Percentiles rank a stretch among this genome's conserved stretches.
Evolutionary conservation across 345 rosid genomes (phyloP).

Genomic region (Eucalyptus caleyi): DNA sequence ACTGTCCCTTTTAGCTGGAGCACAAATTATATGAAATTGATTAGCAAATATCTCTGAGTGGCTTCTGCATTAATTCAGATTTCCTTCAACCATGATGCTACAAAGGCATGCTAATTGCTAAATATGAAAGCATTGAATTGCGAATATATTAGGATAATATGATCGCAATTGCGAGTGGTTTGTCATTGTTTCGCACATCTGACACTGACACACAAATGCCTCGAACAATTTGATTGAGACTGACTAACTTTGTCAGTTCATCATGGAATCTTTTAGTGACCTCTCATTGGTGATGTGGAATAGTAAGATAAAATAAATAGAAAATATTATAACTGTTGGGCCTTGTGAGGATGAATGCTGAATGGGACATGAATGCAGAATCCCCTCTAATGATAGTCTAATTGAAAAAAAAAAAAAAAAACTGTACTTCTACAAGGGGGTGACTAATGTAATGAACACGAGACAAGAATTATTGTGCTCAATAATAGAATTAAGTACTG

Average conservation of each 20-base stretch:
- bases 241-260: background rate
- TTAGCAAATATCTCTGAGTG: background rate
- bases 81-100: background rate
- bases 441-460: no score
- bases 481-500: no score
- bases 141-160: background rate
- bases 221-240: background rate
- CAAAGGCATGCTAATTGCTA: background rate
- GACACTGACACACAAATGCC: background rate
- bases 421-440: no score
- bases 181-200: background rate
- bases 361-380: no score
- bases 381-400: no score
- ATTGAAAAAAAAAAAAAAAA: no score
- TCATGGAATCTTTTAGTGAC: background rate
- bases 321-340: no score
- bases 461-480: no score
- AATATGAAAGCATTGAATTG: background rate
- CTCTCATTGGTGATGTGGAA: background rate
- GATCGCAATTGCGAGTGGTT: background rate
- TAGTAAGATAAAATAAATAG: background rate
- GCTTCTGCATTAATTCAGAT: background rate
- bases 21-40: background rate
- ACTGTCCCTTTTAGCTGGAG: background rate
- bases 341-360: no score